Conservation (phyloP, 352 stramenopile species). For the Phytopythium vexans region DNA sequence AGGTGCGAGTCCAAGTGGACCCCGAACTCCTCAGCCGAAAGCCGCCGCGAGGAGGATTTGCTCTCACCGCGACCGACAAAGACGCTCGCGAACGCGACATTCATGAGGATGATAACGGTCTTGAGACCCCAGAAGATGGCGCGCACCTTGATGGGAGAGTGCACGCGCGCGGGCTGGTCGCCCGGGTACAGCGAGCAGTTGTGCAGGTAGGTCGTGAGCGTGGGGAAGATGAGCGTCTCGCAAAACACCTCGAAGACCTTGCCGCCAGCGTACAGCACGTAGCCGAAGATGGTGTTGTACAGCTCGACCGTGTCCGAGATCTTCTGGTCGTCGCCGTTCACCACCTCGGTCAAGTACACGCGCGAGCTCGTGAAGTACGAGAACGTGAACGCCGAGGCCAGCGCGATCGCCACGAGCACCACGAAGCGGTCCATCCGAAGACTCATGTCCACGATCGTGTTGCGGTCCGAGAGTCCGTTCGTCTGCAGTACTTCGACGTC, state of each 20-base stretch:
- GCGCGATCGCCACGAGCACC: constrained; percentile 27
- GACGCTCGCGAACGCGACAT: constrained; percentile 53
- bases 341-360: constrained; percentile 26
- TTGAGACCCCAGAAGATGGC: constrained; percentile 60
- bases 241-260: constrained; percentile 60
- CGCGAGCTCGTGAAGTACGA: constrained; percentile 37
- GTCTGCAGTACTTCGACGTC: constrained; percentile 23
- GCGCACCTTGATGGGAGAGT: constrained; percentile 36
- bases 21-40: not conserved
- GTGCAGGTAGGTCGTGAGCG: constrained; percentile 52
- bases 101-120: constrained; percentile 64
- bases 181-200: constrained; percentile 56
- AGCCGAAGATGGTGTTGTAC: constrained; percentile 49
- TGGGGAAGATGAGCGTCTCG: constrained; percentile 60
- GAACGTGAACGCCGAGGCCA: constrained; percentile 36
- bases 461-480: constrained; percentile 45
- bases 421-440: constrained; percentile 42
- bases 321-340: constrained; percentile 13
- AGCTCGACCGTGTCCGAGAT: constrained; percentile 29
- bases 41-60: not conserved
- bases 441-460: constrained; percentile 61
- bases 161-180: constrained; percentile 46
- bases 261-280: constrained; percentile 39
- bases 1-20: not conserved
- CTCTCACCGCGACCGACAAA: constrained; percentile 36